phyloP scores from a whole-genome alignment of 768 basidiomycete genomes.

The Psilocybe sp. region DNA sequence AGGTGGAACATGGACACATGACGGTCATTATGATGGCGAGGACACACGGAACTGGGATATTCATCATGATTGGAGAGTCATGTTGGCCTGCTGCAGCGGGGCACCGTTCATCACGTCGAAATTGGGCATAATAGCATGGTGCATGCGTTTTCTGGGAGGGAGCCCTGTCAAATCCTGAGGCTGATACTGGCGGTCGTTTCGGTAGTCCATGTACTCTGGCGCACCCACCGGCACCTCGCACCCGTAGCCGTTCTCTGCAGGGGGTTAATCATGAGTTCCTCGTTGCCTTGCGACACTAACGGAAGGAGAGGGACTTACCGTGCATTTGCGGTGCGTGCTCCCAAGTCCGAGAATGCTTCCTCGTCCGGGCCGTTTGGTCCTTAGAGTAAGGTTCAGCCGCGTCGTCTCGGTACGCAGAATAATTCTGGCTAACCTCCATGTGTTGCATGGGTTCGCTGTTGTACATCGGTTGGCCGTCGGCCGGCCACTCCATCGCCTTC shows the following conservation, averaged over 20 bases:
- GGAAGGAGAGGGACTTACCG: slow-evolving; percentile 25
- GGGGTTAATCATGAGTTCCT: background rate
- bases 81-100: slow-evolving; percentile 52
- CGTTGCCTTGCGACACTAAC: too few species aligned
- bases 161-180: slow-evolving; percentile 50
- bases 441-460: slow-evolving; percentile 38
- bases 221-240: slow-evolving; percentile 41
- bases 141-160: slow-evolving; percentile 61
- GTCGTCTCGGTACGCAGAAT: background rate
- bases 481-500: slow-evolving; percentile 47
- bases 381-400: slow-evolving; percentile 18
- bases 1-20: slow-evolving; percentile 13
- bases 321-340: slow-evolving; percentile 48
- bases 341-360: slow-evolving; percentile 66
- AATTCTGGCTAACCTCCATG: slow-evolving; percentile 35
- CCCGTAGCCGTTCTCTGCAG: slow-evolving; percentile 38
- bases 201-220: slow-evolving; percentile 24
- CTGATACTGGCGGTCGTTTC: slow-evolving; percentile 21
- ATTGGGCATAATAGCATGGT: slow-evolving; percentile 56
- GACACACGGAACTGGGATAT: slow-evolving; percentile 5
- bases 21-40: slow-evolving; percentile 15
- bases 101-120: slow-evolving; percentile 54
- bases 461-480: slow-evolving; percentile 43
- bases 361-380: slow-evolving; percentile 37
- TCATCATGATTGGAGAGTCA: slow-evolving; percentile 51